phyloP scores from a whole-genome alignment of 768 basidiomycete genomes.

The Naganishia friedmannii region DNA sequence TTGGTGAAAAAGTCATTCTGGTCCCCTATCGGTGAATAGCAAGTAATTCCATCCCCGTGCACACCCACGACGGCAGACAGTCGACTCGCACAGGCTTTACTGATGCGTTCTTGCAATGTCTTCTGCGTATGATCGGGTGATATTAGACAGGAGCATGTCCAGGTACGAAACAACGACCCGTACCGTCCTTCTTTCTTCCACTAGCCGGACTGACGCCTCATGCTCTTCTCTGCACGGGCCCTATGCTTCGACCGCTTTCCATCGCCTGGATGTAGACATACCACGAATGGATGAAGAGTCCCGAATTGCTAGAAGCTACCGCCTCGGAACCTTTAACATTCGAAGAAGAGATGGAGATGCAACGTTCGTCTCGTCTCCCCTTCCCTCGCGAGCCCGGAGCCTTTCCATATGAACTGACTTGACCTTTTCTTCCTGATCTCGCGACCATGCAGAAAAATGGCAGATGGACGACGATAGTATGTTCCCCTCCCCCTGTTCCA shows the following conservation, averaged over 20 bases:
- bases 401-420: slow-evolving; percentile 11
- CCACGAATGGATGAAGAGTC: slow-evolving; percentile 81
- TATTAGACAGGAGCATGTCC: slow-evolving; percentile 57
- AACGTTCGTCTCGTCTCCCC: slow-evolving; percentile 58
- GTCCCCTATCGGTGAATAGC: slow-evolving; percentile 67
- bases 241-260: no score
- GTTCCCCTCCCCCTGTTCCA: slow-evolving; percentile 37
- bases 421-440: neutral
- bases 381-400: no score
- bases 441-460: slow-evolving; percentile 66
- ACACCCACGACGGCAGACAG: neutral
- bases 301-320: slow-evolving; percentile 69
- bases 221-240: neutral
- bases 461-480: slow-evolving; percentile 76
- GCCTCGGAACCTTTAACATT: slow-evolving; percentile 79
- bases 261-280: slow-evolving; percentile 61
- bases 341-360: slow-evolving; percentile 84
- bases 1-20: slow-evolving; percentile 67
- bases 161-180: slow-evolving; percentile 41
- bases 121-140: neutral
- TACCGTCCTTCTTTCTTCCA: neutral
- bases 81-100: neutral
- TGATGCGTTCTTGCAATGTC: neutral
- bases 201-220: slow-evolving; percentile 6
- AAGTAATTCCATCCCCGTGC: neutral